These are phyloP conservation scores for Ramaria sp. DNA, from an alignment of 768 basidiomycete genomes.

Conservation along the genomic window DNA sequence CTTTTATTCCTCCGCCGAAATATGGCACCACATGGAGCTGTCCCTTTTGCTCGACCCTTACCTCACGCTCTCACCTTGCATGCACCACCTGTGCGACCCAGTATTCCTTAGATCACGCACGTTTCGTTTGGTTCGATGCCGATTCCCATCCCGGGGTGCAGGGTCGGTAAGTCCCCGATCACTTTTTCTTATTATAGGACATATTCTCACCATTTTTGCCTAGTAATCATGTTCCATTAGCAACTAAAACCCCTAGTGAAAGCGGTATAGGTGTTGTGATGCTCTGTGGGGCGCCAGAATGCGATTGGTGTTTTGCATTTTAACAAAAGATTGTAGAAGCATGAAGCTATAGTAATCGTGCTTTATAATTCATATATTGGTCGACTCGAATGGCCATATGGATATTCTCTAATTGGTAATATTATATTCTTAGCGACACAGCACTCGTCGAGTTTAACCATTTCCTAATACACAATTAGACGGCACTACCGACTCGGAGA, in stretches of 20 bases:
- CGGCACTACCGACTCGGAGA: too few species aligned
- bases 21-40: background rate
- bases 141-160: slow-evolving; percentile 1
- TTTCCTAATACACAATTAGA: too few species aligned
- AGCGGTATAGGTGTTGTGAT: slow-evolving; percentile 2
- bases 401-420: too few species aligned
- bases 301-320: slow-evolving; percentile 8
- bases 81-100: background rate
- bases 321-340: background rate
- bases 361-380: too few species aligned
- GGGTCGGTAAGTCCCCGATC: background rate
- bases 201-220: background rate
- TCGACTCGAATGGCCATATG: too few species aligned
- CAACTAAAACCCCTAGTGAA: background rate
- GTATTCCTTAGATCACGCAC: background rate
- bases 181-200: background rate
- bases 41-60: background rate
- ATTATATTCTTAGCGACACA: too few species aligned
- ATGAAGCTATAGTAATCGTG: too few species aligned
- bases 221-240: background rate
- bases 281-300: slow-evolving; percentile 3
- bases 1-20: background rate
- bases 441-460: too few species aligned
- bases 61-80: background rate
- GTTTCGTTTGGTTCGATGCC: background rate